phyloP scores from a whole-genome alignment of 257 asterid genomes.

The Fraxinus anomala region DNA sequence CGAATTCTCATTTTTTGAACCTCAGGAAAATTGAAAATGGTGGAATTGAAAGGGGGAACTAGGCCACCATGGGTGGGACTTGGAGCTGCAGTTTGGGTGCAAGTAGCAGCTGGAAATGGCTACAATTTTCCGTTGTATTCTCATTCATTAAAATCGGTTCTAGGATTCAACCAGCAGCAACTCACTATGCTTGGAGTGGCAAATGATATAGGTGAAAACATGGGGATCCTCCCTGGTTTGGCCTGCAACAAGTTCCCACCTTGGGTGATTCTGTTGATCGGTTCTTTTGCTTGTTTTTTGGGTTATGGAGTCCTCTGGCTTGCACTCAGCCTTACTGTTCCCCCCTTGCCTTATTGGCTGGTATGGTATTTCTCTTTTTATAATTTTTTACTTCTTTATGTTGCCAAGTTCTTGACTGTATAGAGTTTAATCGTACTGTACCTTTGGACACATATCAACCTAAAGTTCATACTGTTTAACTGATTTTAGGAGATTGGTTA shows the following conservation, averaged over 20 bases:
- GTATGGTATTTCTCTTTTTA: conserved; percentile 25
- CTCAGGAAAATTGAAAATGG: conserved; percentile 30
- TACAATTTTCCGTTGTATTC: conserved; percentile 72
- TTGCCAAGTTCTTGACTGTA: too few relatives aligned
- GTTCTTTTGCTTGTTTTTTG: conserved; percentile 52
- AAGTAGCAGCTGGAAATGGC: conserved; percentile 68
- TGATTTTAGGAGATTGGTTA: too few relatives aligned
- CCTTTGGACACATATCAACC: too few relatives aligned
- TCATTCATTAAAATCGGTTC: conserved; percentile 62
- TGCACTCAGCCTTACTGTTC: conserved; percentile 42
- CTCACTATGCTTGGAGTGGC: conserved; percentile 78
- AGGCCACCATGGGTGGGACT: conserved; percentile 84
- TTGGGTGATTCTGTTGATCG: conserved; percentile 61
- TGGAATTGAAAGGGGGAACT: conserved; percentile 50
- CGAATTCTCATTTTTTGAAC: conserved; percentile 9
- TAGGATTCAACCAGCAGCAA: conserved; percentile 66
- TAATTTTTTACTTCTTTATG: not conserved
- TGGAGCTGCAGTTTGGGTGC: conserved; percentile 75
- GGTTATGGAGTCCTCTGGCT: conserved; percentile 84
- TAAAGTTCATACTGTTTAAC: too few relatives aligned
- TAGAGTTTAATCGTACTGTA: too few relatives aligned
- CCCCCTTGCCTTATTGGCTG: conserved; percentile 60
- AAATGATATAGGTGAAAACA: conserved; percentile 68
- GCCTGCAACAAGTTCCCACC: conserved; percentile 64
- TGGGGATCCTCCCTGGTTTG: conserved; percentile 62